phyloP scores from a whole-genome alignment of 2,329 filamentous ascomycete species.

The Aspergillus pseudoviridinutans region DNA sequence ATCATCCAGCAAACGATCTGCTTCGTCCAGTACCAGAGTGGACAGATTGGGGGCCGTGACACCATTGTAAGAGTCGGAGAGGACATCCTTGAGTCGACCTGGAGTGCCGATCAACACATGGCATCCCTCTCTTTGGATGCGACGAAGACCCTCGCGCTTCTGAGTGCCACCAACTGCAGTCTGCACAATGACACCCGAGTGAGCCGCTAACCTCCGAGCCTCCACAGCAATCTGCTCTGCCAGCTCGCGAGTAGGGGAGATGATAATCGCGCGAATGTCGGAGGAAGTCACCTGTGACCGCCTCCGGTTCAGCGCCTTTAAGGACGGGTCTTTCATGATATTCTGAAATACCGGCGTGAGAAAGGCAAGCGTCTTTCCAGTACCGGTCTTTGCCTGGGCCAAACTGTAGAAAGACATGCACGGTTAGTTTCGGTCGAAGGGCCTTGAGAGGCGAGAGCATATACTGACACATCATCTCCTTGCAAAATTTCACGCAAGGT shows the following conservation, averaged over 20 bases:
- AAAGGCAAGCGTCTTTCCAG: slow-evolving; percentile 94
- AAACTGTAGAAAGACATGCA: slow-evolving; percentile 50
- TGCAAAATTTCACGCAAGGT: slow-evolving; percentile 77
- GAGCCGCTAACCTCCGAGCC: slow-evolving; percentile 61
- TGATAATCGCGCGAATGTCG: slow-evolving; percentile 58
- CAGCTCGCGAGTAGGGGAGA: slow-evolving; percentile 61
- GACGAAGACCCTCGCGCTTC: slow-evolving; percentile 64
- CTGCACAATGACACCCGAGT: slow-evolving; percentile 66
- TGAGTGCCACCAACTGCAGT: slow-evolving; percentile 89
- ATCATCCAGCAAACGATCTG: slow-evolving; percentile 64
- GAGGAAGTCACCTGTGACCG: slow-evolving; percentile 18
- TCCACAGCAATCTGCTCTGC: slow-evolving; percentile 66
- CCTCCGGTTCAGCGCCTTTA: slow-evolving; percentile 39
- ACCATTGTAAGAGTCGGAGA: slow-evolving; percentile 60
- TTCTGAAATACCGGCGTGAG: slow-evolving; percentile 79
- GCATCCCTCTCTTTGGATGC: slow-evolving; percentile 71
- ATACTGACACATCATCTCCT: slow-evolving; percentile 74
- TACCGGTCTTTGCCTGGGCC: slow-evolving; percentile 94
- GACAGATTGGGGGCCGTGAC: slow-evolving; percentile 61
- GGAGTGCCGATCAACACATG: slow-evolving; percentile 89
- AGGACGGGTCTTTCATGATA: slow-evolving; percentile 63
- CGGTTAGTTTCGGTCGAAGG: slow-evolving; percentile 16
- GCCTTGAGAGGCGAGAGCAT: not conserved
- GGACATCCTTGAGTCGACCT: slow-evolving; percentile 77
- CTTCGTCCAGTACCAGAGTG: slow-evolving; percentile 61